Conservation (phyloP, 2,329 filamentous ascomycete genomes). For the Chaetomium strumarium region DNA sequence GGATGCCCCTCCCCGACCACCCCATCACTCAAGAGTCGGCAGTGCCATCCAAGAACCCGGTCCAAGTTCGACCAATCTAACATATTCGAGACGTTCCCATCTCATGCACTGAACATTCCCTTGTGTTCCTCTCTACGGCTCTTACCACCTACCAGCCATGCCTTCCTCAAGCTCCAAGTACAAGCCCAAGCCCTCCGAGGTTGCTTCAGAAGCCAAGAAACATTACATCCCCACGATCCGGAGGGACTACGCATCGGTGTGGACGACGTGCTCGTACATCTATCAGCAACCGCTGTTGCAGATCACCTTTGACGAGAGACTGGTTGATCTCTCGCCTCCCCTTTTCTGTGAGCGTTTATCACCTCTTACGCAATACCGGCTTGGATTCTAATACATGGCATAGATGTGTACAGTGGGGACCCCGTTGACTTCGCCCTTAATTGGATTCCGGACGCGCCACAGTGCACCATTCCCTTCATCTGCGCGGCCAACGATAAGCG, state of each 20-base stretch:
- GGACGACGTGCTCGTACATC: constrained; percentile 54
- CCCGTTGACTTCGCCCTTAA: constrained; percentile 55
- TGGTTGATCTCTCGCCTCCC: constrained; percentile 37
- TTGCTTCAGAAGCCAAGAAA: constrained; percentile 67
- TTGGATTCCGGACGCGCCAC: constrained; percentile 39
- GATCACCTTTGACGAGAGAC: constrained; percentile 34
- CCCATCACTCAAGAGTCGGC: neutral
- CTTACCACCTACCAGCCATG: constrained; percentile 37
- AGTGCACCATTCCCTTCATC: constrained; percentile 54
- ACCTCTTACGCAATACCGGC: neutral
- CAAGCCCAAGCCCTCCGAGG: constrained; percentile 60
- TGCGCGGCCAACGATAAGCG: constrained; percentile 72
- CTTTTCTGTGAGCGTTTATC: constrained; percentile 34
- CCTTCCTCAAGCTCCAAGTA: constrained; percentile 35
- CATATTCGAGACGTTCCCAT: neutral
- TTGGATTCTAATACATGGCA: constrained; percentile 18
- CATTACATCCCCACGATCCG: constrained; percentile 62
- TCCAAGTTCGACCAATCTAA: neutral
- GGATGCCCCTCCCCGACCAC: constrained; percentile 1
- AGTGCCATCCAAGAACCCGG: neutral
- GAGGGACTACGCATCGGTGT: constrained; percentile 48
- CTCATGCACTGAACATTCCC: neutral
- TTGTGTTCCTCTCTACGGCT: neutral
- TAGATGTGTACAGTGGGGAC: constrained; percentile 49
- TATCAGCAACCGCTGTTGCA: constrained; percentile 46